A percentile compares a stretch with the other conserved stretches of the same genome.
These are phyloP conservation scores for Aspergillus vadensis DNA, from an alignment of 2,329 filamentous ascomycete genomes.

Conservation along the genomic window DNA sequence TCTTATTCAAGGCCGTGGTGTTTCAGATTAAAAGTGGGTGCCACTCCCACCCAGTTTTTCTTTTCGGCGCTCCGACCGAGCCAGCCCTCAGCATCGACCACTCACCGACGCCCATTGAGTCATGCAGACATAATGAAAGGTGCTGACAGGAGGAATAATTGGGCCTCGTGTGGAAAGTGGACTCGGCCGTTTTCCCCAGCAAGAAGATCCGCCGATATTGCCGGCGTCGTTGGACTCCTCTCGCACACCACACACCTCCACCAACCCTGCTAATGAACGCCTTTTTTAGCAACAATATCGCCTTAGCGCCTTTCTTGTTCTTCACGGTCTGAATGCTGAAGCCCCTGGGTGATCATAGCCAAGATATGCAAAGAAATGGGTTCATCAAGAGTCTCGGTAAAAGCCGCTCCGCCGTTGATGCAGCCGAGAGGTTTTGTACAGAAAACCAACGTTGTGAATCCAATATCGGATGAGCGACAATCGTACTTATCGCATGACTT, in stretches of 20 bases:
- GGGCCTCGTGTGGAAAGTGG: not conserved
- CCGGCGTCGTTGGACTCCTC: not conserved
- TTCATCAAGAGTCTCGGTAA: not conserved
- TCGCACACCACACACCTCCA: not conserved
- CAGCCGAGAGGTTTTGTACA: not conserved
- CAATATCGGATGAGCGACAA: too few species aligned
- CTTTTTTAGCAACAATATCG: not conserved
- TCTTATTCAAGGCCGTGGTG: not conserved
- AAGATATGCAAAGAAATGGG: not conserved
- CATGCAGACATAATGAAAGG: not conserved
- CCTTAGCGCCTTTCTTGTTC: not conserved
- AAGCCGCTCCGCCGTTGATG: not conserved
- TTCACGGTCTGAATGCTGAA: not conserved
- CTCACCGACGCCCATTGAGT: not conserved
- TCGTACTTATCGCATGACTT: too few species aligned
- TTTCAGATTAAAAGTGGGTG: not conserved
- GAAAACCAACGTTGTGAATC: too few species aligned
- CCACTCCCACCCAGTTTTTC: not conserved
- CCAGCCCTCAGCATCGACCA: not conserved
- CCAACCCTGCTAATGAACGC: not conserved
- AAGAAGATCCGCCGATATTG: constrained; percentile 2
- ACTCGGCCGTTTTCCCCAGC: constrained; percentile 3
- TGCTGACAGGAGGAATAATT: not conserved
- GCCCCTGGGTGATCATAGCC: not conserved
- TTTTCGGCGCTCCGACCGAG: not conserved